These are phyloP conservation scores for Colletotrichum simmondsii DNA, from an alignment of 2,329 filamentous ascomycete genomes.

Conservation along the genomic window DNA sequence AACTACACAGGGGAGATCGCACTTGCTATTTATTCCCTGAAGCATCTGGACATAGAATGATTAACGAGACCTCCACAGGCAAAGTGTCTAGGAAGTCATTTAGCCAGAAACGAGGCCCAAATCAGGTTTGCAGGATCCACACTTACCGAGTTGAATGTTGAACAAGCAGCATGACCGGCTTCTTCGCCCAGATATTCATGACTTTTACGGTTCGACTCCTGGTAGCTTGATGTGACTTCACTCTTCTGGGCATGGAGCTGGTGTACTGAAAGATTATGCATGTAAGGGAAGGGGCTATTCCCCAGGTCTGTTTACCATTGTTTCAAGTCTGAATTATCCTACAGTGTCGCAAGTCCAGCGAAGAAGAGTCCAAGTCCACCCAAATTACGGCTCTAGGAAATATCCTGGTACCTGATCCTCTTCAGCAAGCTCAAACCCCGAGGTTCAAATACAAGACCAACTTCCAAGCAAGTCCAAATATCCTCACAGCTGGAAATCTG, in stretches of 20 bases:
- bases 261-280: not conserved
- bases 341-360: not conserved
- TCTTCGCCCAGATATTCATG: no score
- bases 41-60: no score
- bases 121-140: no score
- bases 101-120: no score
- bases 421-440: not conserved
- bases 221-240: not conserved
- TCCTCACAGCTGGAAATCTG: not conserved
- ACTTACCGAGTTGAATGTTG: no score
- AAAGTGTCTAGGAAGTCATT: no score
- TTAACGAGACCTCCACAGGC: no score
- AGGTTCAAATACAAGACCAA: accelerated
- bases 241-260: not conserved
- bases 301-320: not conserved
- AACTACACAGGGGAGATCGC: no score
- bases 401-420: not conserved
- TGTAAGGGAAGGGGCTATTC: not conserved
- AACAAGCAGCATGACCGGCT: no score
- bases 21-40: no score
- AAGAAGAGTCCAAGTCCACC: not conserved
- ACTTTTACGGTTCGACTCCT: not conserved
- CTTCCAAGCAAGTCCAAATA: not conserved
- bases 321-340: not conserved
- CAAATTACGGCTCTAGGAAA: not conserved